Evolutionary conservation across 805 yeast genomes (phyloP), one percentile per base, ranked within the genome.

Genomic region (Spathaspora girioi): DNA sequence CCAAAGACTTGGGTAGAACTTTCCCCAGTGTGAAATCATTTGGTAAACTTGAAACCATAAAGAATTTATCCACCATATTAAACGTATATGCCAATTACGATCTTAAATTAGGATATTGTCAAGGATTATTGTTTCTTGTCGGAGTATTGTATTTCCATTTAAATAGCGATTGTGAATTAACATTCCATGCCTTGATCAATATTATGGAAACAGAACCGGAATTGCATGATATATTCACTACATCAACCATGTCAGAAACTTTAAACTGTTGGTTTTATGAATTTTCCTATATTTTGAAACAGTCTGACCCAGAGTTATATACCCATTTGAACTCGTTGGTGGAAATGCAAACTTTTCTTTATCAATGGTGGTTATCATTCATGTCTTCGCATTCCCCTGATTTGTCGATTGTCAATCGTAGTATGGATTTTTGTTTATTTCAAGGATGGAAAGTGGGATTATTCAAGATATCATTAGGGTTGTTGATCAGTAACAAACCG

Each of bases 31-130:
- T 83, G 18, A 65, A 66, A 1, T 74, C 79, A 61, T 82, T 84
- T 65, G 67, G 70, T 43, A 64, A 70, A 31, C 68, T 63, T 15
- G 66, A 69, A 17, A 80, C 82, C 19, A 73, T 79, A 49, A 54
- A 60, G 9, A 70, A 71, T 55, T 75, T 83, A 51, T 82, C 81
- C 38, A 76, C 77, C 26, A 77, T 83, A 29, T 68, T 83, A 53
- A 80, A 83, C 51, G 87, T 86, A 1, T 83, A 79, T 58, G 81
- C 84, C 46, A 79, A 82, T 55, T 83, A 81, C 59, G 87, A 83
- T 64, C 75, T 76, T 48, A 85, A 83, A 56, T 78, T 83, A 56
- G 89, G 89, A 10, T 83, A 83, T 59, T 83, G 89, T 61, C 89
- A 83, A 62, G 89, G 89, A 6, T 67, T 84, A 17, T 76, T 84